Evolutionary conservation across 768 basidiomycete genomes (phyloP), one percentile per base, ranked within the genome.

Genomic region (Leccinum subgranulosum): DNA sequence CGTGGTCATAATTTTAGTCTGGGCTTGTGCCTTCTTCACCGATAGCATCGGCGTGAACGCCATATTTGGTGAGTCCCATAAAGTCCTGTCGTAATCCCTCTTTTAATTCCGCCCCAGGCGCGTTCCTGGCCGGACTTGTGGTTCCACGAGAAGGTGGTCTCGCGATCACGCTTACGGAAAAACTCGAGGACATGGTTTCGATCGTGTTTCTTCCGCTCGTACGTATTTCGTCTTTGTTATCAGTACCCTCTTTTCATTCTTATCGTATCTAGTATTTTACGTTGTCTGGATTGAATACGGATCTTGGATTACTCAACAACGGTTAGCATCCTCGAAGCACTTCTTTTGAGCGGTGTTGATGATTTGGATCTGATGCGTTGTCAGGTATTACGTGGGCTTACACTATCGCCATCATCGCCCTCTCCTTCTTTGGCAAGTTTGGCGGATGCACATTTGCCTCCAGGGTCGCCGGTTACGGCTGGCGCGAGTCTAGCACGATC

Each of bases 181-280:
- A 96, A 67, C 76, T 98, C n/a, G 97, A 99, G 74, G 96, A 98
- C 73, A 86, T 96, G 82, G 90, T 95, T 3, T 75, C 90, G 0
- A 87, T 95, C 58, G 85, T 95, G 46, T 95, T 97, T 74, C 75
- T 97, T 12, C 94, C 94, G 4, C 76, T 96, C 51, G 90, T 92
- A 66, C 59, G 52, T 56, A 17, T 28, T 33, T 23, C 25, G 11
- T 41, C 52, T 25, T 21, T 7, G 17, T 50, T 48, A 29, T 39
- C 54, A 19, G 29, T 21, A 17, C 4, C 39, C 15, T 4, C 23
- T 39, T 51, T 41, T 46, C 36, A 64, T 27, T 50, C 1, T 21
- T 17, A 17, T 31, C 31, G n/a, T 28, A 53, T 25, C 15, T 51
- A 92, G 86, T 98, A 98, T 75, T 98, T 98, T 66, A 92, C 94